Conservation (phyloP, 345 rosid species). For the Eucalyptus pauciflora region DNA sequence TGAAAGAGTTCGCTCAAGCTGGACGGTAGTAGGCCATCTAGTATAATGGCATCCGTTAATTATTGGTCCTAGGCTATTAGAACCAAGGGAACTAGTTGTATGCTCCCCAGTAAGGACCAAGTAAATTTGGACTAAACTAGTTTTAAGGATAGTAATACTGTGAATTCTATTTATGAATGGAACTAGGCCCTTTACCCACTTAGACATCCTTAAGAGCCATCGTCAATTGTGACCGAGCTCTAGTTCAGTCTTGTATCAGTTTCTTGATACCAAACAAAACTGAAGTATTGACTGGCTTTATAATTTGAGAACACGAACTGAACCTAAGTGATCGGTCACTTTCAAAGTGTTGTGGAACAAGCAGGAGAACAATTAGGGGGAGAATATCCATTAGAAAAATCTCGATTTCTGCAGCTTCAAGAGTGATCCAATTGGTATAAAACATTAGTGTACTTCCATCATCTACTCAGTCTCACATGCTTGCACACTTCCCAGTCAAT, state of each 20-base stretch:
- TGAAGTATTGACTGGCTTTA: not conserved
- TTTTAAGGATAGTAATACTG: not conserved
- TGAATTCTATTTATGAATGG: not conserved
- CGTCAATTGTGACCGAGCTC: not conserved
- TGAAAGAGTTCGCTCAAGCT: not conserved
- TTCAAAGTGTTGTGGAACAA: not conserved
- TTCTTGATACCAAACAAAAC: not conserved
- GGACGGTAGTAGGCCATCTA: not conserved
- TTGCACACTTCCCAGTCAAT: not conserved
- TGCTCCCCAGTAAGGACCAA: not conserved
- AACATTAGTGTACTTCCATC: not conserved
- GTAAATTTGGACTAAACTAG: not conserved
- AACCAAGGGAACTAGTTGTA: not conserved
- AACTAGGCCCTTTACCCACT: not conserved
- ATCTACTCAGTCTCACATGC: not conserved
- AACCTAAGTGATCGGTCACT: not conserved
- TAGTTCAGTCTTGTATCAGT: not conserved
- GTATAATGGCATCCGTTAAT: not conserved
- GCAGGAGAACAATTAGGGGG: not conserved
- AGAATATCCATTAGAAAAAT: not conserved
- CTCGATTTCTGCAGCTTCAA: not conserved
- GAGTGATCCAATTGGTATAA: not conserved
- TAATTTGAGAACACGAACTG: not conserved
- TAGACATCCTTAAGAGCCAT: not conserved
- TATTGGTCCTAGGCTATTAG: not conserved